A percentile compares a stretch with the other conserved stretches of the same genome.
phyloP scores from a whole-genome alignment of 345 rosid species.

The Draba incana region DNA sequence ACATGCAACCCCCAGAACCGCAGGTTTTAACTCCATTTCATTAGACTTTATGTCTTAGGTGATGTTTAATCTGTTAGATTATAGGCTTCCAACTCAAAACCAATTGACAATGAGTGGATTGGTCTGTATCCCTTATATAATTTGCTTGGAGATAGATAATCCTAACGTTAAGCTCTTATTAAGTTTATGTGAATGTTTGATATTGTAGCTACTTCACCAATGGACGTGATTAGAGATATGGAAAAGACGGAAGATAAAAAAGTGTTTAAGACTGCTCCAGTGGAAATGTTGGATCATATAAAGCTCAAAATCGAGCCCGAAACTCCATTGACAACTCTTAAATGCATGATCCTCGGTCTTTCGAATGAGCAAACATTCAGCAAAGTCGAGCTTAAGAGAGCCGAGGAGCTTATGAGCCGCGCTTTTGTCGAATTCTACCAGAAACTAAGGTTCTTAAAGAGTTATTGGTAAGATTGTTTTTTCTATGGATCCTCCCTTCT shows the following conservation, averaged over 20 bases:
- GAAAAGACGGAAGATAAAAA: slow-evolving; percentile 22
- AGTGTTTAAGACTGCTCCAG: slow-evolving; percentile 44
- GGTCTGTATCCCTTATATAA: neutral
- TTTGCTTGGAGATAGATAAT: neutral
- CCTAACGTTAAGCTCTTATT: neutral
- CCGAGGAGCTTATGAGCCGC: slow-evolving; percentile 52
- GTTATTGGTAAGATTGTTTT: slow-evolving; percentile 52
- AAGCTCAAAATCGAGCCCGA: slow-evolving; percentile 63
- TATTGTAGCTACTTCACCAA: slow-evolving; percentile 33
- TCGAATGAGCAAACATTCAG: slow-evolving; percentile 55
- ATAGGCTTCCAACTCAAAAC: too few species aligned
- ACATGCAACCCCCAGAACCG: slow-evolving; percentile 22
- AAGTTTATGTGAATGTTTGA: neutral
- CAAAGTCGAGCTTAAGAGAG: slow-evolving; percentile 55
- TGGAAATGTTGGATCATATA: slow-evolving; percentile 58
- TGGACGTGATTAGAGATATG: slow-evolving; percentile 35
- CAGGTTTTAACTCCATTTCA: slow-evolving; percentile 30
- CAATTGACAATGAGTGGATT: too few species aligned
- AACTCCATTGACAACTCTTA: slow-evolving; percentile 64
- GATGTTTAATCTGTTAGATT: neutral
- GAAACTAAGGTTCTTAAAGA: slow-evolving; percentile 63
- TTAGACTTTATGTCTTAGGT: neutral
- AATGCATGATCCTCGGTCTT: slow-evolving; percentile 54
- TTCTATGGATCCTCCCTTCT: neutral
- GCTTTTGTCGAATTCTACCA: slow-evolving; percentile 67